Evolutionary conservation across 208 protist genomes (phyloP).

Genomic region (Crithidia bombi): DNA sequence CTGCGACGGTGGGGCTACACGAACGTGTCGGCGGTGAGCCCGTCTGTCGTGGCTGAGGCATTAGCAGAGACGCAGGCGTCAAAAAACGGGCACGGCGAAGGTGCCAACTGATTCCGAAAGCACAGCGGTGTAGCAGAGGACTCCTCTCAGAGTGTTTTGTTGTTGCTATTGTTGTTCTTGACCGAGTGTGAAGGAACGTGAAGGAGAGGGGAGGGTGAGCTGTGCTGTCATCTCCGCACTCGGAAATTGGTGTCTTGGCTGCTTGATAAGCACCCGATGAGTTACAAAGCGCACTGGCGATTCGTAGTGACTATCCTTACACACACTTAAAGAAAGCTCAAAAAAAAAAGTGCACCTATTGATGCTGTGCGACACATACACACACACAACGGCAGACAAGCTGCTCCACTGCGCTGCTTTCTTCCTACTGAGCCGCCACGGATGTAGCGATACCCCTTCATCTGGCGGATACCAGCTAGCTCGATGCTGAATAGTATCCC

Average conservation of each 20-base stretch:
- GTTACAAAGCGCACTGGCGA: background rate
- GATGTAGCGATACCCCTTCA: too few species aligned
- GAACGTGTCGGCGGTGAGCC: constrained; percentile 49
- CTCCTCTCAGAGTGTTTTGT: background rate
- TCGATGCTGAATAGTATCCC: too few species aligned
- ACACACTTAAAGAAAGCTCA: constrained; percentile 4
- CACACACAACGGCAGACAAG: too few species aligned
- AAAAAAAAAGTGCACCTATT: background rate
- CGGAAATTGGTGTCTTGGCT: background rate
- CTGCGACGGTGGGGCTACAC: constrained; percentile 82
- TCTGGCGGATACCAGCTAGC: too few species aligned
- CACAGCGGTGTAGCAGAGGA: too few species aligned
- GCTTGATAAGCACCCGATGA: background rate
- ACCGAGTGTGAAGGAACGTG: background rate
- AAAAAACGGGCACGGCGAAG: background rate
- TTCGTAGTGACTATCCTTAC: background rate
- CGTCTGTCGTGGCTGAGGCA: constrained; percentile 32
- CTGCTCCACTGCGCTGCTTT: too few species aligned
- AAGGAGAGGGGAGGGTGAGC: background rate
- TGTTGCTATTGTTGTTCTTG: background rate
- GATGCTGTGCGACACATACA: background rate
- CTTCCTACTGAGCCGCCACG: too few species aligned
- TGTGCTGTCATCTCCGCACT: background rate
- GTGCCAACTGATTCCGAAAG: background rate
- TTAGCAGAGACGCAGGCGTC: constrained; percentile 18